Conservation (phyloP, 2,329 filamentous ascomycete species). For the Colletotrichum tropicicola region DNA sequence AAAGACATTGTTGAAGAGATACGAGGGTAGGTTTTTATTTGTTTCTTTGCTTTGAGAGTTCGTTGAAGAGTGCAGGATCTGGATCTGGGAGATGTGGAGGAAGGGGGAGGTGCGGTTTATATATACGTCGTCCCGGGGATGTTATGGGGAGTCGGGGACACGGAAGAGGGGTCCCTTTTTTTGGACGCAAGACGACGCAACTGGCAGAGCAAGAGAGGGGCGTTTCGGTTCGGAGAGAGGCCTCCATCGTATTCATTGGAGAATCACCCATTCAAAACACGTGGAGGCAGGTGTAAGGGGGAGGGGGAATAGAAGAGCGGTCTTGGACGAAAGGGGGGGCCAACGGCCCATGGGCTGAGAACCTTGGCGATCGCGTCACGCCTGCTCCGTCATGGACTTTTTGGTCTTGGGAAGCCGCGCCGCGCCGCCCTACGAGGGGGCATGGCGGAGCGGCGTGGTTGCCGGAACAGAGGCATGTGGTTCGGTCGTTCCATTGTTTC, state of each 20-base stretch:
- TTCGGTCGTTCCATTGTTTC: conserved; percentile 2
- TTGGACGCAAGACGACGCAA: neutral
- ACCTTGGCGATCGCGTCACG: conserved; percentile 23
- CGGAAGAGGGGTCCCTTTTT: neutral
- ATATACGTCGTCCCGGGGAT: neutral
- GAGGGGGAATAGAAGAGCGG: conserved; percentile 23
- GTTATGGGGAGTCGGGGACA: neutral
- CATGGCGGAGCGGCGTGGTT: neutral
- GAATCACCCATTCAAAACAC: conserved; percentile 6
- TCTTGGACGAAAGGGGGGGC: conserved; percentile 4
- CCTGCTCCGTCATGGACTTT: neutral
- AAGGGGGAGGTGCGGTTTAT: conserved; percentile 5
- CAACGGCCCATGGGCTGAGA: neutral
- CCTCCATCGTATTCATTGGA: conserved; percentile 20
- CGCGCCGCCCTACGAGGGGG: no score
- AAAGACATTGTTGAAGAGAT: conserved; percentile 60
- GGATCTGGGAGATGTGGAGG: neutral
- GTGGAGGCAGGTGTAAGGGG: conserved; percentile 17
- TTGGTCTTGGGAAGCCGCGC: no score
- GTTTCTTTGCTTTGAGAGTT: neutral
- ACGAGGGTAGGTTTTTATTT: neutral
- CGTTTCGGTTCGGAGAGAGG: conserved; percentile 4
- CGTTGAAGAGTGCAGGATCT: neutral
- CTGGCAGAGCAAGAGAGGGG: neutral
- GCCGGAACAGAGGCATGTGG: neutral